Percentiles rank a stretch among this genome's conserved stretches.
Conservation (phyloP, 495 filamentous ascomycete species). For the Podospora anserina region DNA sequence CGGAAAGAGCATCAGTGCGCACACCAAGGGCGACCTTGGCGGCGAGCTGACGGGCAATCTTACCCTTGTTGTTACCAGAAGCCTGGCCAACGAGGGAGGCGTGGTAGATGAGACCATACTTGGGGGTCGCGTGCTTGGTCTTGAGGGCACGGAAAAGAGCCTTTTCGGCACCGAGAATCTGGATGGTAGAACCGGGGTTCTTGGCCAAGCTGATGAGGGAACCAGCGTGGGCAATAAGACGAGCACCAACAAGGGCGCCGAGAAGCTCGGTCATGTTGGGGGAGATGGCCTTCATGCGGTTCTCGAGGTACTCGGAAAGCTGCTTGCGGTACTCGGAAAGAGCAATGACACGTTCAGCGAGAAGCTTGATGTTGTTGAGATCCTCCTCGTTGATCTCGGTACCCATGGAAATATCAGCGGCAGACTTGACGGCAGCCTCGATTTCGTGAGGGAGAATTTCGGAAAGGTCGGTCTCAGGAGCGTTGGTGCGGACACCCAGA, state of each 20-base stretch:
- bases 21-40: conserved; percentile 89
- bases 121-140: conserved; percentile 98
- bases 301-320: conserved; percentile 81
- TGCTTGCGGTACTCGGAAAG: conserved; percentile 87
- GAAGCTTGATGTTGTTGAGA: conserved; percentile 80
- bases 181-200: conserved; percentile 90
- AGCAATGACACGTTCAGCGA: conserved; percentile 88
- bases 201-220: conserved; percentile 95
- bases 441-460: conserved; percentile 97
- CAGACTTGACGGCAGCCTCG: conserved; percentile 84
- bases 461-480: conserved; percentile 70
- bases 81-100: conserved; percentile 95
- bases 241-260: conserved; percentile 89
- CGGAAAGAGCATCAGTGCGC: conserved; percentile 85
- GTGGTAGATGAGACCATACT: conserved; percentile 99
- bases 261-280: conserved; percentile 94
- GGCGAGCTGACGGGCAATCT: conserved; percentile 94
- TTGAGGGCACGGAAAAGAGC: conserved; percentile 96
- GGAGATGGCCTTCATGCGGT: conserved; percentile 95
- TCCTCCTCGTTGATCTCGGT: conserved; percentile 91
- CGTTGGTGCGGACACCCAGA: conserved; percentile 83
- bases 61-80: conserved; percentile 96
- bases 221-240: conserved; percentile 92
- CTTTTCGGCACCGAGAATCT: conserved; percentile 98
- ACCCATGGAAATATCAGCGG: conserved; percentile 96